These are phyloP conservation scores for Polymyxa betae DNA, from an alignment of 208 protist genomes.

Conservation along the genomic window DNA sequence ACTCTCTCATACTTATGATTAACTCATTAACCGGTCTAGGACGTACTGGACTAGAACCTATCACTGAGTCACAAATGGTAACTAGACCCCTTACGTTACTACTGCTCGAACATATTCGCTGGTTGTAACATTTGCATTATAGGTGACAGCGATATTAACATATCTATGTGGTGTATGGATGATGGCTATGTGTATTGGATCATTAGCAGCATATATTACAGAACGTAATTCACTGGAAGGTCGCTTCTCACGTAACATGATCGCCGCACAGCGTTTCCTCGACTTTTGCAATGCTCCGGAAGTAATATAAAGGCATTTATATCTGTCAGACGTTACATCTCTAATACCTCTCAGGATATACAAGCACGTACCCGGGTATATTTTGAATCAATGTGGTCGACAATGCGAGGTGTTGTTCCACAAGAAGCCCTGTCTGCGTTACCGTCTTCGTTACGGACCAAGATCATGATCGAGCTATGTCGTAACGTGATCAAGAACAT, in stretches of 20 bases:
- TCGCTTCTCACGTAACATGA: conserved; percentile 27
- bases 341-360: too few relatives aligned
- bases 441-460: conserved; percentile 30
- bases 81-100: background rate
- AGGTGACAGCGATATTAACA: conserved; percentile 17
- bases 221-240: conserved; percentile 32
- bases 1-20: background rate
- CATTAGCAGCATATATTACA: conserved; percentile 17
- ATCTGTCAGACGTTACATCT: too few relatives aligned
- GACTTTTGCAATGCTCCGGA: conserved; percentile 13
- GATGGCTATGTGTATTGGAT: conserved; percentile 22
- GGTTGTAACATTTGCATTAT: background rate
- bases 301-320: background rate
- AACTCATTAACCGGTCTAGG: conserved; percentile 26
- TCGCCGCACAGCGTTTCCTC: background rate
- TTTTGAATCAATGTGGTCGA: conserved; percentile 24
- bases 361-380: background rate
- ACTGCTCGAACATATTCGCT: too few relatives aligned
- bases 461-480: conserved; percentile 53
- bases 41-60: background rate
- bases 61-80: background rate
- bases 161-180: background rate
- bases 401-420: conserved; percentile 3
- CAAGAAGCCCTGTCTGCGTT: background rate
- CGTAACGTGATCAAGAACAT: conserved; percentile 52